Evolutionary conservation across 345 rosid species (phyloP), one percentile per base, ranked within the genome.

Genomic region (Abelmoschus esculentus): DNA sequence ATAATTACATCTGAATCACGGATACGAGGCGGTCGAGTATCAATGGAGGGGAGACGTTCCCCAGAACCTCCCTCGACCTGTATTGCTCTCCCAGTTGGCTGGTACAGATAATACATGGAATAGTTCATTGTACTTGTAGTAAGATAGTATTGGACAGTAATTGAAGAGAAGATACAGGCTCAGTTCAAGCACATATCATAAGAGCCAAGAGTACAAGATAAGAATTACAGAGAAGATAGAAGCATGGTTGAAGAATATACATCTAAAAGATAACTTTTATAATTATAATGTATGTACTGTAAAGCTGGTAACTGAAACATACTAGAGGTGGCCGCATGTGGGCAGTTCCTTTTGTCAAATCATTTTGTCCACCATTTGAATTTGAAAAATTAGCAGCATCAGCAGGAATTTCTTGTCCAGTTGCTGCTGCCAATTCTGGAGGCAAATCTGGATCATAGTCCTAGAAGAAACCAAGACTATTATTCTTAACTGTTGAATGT

Each of bases 1-100:
- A 93, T 93, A 71, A 92, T 85, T 75, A 93, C 96, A 83, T 92
- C 98, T 29, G 89, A 82, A 84, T 96, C 99, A 75, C 99, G 93
- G 72, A 79, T 62, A 50, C 99, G 87, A 66, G 96, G 93, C 29
- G 87, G 91, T 26, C 99, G 93, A 53, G 92, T 84, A 70, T 96
- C 99, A 52, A 82, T 76, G 65, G 99, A 96, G 0, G 98, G 97
- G 40, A 82, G 83, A 32, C 99, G 98, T 50, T 96, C 99, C 76
- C 93, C 91, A 77, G 49, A 83, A 66, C 98, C 97, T 73, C 81
- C 80, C 80, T 96, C 99, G 58, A 96, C 99, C 78, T 90, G 99
- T 80, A 96, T 96, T 26, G 98, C 85, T 83, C 98, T 86, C 72
- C 99, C 99, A 61, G 97, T 85, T 69, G 99, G 99, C 99, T 96